Evolutionary conservation across 1,284 basidiomycete genomes (phyloP).

Genomic region (Athelia sp.): DNA sequence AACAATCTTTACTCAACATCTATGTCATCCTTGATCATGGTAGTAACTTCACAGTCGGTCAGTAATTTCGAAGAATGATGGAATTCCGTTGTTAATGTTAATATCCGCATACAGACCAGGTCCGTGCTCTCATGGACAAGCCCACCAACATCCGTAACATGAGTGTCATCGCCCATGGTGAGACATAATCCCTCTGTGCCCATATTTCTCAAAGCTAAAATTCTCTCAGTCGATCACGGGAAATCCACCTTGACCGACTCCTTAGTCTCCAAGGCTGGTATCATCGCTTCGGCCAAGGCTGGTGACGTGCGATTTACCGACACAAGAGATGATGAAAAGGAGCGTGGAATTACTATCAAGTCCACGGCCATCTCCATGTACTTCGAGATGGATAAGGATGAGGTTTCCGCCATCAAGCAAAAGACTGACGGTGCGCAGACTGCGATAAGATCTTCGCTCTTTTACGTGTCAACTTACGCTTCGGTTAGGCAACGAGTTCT

Average conservation of each 20-base stretch:
- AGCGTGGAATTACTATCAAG: constrained; percentile 99
- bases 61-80: constrained; percentile 30
- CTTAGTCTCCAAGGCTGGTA: constrained; percentile 99
- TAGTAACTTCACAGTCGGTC: constrained; percentile 86
- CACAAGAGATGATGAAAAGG: constrained; percentile 98
- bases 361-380: constrained; percentile 99
- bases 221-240: constrained; percentile 89
- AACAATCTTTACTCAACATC: constrained; percentile 19
- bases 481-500: constrained; percentile 83
- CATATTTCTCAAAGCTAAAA: constrained; percentile 13
- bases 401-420: constrained; percentile 83
- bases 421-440: constrained; percentile 81
- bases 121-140: constrained; percentile 86
- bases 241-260: constrained; percentile 99
- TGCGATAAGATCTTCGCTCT: constrained; percentile 3
- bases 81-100: constrained; percentile 5
- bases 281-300: constrained; percentile 94
- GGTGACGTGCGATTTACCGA: constrained; percentile 98
- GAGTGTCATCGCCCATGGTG: constrained; percentile 64
- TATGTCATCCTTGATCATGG: too few species aligned
- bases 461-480: background rate
- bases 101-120: constrained; percentile 61
- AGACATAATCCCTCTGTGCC: constrained; percentile 7
- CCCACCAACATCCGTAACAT: constrained; percentile 97
- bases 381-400: constrained; percentile 93